Evolutionary conservation across 345 rosid genomes (phyloP).

Genomic region (Gossypium stocksii): DNA sequence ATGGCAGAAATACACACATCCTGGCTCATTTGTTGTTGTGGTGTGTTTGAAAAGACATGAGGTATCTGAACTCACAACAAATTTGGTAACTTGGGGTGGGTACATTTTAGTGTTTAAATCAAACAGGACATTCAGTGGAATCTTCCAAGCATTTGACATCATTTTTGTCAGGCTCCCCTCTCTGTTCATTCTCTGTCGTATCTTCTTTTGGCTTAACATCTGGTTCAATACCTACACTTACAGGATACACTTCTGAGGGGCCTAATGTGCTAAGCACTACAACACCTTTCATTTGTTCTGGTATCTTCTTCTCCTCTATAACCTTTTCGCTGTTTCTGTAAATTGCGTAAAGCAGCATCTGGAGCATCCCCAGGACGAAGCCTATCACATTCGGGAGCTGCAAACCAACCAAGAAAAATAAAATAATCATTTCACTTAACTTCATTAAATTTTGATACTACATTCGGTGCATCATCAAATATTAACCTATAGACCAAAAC

Average conservation of each 20-base stretch:
- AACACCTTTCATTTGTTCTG: constrained; percentile 26
- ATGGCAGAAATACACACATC: not conserved
- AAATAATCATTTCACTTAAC: not conserved
- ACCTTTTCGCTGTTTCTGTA: constrained; percentile 39
- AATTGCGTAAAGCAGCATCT: constrained; percentile 57
- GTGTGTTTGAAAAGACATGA: not conserved
- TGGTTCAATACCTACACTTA: constrained; percentile 15
- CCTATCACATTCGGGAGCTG: constrained; percentile 83
- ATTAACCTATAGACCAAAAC: not conserved
- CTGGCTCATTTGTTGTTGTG: not conserved
- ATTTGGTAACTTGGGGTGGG: not conserved
- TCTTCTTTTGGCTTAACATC: constrained; percentile 5
- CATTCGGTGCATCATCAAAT: too few species aligned
- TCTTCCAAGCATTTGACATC: constrained; percentile 22
- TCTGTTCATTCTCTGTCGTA: not conserved
- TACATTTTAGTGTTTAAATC: constrained; percentile 10
- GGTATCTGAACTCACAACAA: not conserved
- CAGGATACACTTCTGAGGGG: constrained; percentile 28
- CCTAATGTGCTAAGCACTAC: constrained; percentile 21
- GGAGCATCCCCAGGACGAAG: constrained; percentile 59
- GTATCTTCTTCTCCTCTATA: constrained; percentile 24
- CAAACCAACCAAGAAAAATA: not conserved
- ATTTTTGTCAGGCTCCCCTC: constrained; percentile 11
- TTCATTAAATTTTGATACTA: too few species aligned
- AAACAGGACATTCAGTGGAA: constrained; percentile 28